Evolutionary conservation across 345 rosid genomes (phyloP), one percentile per base, ranked within the genome.

Genomic region (Populus simonii): DNA sequence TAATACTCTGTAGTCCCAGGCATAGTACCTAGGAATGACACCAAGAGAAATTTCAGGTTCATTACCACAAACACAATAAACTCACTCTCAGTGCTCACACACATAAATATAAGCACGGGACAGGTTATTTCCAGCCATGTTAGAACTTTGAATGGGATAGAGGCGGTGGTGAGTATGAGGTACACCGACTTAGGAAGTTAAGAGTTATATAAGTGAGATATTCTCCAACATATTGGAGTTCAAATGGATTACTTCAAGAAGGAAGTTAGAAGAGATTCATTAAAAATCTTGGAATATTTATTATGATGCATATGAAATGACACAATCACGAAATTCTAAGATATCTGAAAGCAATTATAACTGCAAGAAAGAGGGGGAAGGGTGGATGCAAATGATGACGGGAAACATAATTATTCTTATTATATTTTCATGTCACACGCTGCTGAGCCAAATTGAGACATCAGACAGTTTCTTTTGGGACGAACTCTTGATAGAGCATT

Each of bases 1-100:
- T 77, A 96, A 74, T 80, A 96, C 89, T 76, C 90, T 86, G 80
- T 91, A 96, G 81, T 96, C 98, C 89, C 92, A 89, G 20, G 97
- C 97, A 68, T 89, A 95, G 82, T 92, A 93, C 90, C 99, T 93
- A 79, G 39, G 76, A 68, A 80, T 69, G 82, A 31, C 65, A 79
- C 74, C 78, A 66, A 74, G 67, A 71, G 55, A 22, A 53, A 62
- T 15, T 16, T 65, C 35, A 25, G 17, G 57, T 81, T 35, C 66
- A 29, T 35, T 33, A 36, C 20, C 71, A 72, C 18, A 72, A 45
- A 47, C 61, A 36, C 17, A 1, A 33, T 6, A n/a, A 18, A 16
- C 27, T 65, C 53, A 65, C 13, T 75, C 41, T 3, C 55, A 41
- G 45, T 25, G 13, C 13, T 6, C 17, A 7, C 4, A 25, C n/a